These are phyloP conservation scores for Vitellaria paradoxa DNA, from an alignment of 179 eudicot genomes.

Conservation along the genomic window DNA sequence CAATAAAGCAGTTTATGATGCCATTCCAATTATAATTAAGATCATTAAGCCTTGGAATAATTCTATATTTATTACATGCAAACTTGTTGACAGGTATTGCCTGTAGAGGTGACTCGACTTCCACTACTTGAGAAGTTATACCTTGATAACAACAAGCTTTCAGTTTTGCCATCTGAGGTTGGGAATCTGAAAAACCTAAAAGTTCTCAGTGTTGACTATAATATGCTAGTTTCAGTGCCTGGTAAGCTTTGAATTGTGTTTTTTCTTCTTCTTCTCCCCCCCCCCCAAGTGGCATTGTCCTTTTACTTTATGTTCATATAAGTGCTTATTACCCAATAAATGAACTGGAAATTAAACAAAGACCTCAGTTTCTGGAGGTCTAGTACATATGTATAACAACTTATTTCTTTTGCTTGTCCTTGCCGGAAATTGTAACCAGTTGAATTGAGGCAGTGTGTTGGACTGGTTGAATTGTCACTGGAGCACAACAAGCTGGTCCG, in stretches of 20 bases:
- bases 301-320: neutral
- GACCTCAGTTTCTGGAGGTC: neutral
- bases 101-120: slow-evolving; percentile 80
- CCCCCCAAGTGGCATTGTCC: neutral
- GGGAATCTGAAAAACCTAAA: slow-evolving; percentile 85
- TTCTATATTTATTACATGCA: neutral
- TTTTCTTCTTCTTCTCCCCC: neutral
- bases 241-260: slow-evolving; percentile 42
- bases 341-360: neutral
- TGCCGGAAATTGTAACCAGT: slow-evolving; percentile 44
- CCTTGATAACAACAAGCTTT: slow-evolving; percentile 81
- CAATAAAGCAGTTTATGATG: neutral
- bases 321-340: neutral
- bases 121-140: slow-evolving; percentile 86
- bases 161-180: slow-evolving; percentile 80
- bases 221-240: slow-evolving; percentile 85
- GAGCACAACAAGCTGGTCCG: slow-evolving; percentile 98
- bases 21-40: neutral
- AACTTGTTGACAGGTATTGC: slow-evolving; percentile 55
- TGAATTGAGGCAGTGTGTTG: slow-evolving; percentile 92
- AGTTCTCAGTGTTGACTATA: slow-evolving; percentile 82
- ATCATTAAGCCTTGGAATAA: neutral
- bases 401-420: slow-evolving; percentile 17
- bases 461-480: slow-evolving; percentile 88
- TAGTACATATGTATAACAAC: slow-evolving; percentile 1